Evolutionary conservation across 257 asterid species (phyloP), one percentile per base, ranked within the genome.

Genomic region (Catharanthus roseus): DNA sequence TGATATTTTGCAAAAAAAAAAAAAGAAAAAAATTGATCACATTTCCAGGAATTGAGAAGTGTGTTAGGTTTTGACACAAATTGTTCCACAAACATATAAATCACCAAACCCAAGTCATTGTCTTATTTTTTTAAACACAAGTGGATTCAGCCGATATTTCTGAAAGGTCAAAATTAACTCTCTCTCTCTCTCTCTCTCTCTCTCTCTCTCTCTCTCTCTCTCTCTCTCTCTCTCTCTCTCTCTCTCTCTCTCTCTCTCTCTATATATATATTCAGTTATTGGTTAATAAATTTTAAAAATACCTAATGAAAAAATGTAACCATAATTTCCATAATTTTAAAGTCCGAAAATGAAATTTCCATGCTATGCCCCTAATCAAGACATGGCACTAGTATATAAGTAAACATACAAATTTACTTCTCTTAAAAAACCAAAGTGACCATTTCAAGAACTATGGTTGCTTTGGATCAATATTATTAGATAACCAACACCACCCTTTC

Each of bases 361-460:
- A 57, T 6, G 15, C 31, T 1, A 4, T 11, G 49, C 39, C 54
- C 44, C 39, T 4, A 12, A 1, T 24, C 6, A 31, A 26, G 62
- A 26, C 33, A 26, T 58, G 11, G 26, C n/a, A n/a, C n/a, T 6
- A 60, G 45, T 41, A 55, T 67, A 74, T 79, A 79, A 58, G 61
- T 41, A 74, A 31, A 29, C 65, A 16, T 50, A 11, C n/a, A 74
- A 57, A 6, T 38, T 74, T 68, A 21, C 31, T 56, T 68, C 29
- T 42, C 72, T 74, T 69, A 38, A n/a, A 61, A 24, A 56, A 56
- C 49, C 12, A 53, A 36, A 75, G 68, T 57, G 68, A 50, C 67
- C 36, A 51, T 53, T 42, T 16, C 47, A 33, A 57, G 26, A 50
- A 61, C 63, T 77, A 19, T 26, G n/a, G n/a, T 61, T 50, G 39